Evolutionary conservation across 495 filamentous ascomycete species (phyloP).

Genomic region (Polyplosphaeria fusca): DNA sequence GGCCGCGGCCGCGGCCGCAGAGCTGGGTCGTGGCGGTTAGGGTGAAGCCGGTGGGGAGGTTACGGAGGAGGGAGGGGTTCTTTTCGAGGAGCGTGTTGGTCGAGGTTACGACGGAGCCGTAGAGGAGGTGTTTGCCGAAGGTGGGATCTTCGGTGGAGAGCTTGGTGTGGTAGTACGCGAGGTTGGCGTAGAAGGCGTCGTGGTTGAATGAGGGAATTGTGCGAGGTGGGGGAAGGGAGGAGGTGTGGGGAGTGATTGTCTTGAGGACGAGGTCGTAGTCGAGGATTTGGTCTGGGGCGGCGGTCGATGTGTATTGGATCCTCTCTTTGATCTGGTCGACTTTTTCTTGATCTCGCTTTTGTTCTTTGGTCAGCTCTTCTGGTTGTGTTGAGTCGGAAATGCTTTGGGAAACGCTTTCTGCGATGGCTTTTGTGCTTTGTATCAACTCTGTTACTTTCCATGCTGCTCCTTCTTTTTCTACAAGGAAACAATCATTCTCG

Average conservation of each 20-base stretch:
- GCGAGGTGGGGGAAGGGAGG: constrained; percentile 64
- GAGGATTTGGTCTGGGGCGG: constrained; percentile 55
- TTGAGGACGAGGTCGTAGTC: constrained; percentile 77
- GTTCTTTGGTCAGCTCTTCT: not conserved
- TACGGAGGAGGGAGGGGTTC: constrained; percentile 75
- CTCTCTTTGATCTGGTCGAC: constrained; percentile 5
- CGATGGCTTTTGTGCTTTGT: constrained; percentile 45
- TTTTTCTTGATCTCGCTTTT: constrained; percentile 20
- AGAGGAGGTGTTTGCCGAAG: constrained; percentile 78
- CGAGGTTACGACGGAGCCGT: constrained; percentile 90
- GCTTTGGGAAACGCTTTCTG: constrained; percentile 3
- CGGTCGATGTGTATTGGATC: constrained; percentile 10
- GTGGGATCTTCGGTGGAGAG: constrained; percentile 52
- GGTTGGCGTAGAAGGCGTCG: constrained; percentile 68
- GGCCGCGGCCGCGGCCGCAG: constrained; percentile 85
- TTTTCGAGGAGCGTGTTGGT: constrained; percentile 95
- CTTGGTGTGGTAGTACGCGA: constrained; percentile 63
- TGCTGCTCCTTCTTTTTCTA: constrained; percentile 57
- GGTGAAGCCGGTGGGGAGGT: constrained; percentile 78
- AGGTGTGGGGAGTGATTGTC: constrained; percentile 65
- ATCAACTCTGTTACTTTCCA: constrained; percentile 61
- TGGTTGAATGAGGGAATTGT: constrained; percentile 90
- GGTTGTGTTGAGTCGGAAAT: constrained; percentile 1
- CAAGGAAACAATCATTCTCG: constrained; percentile 79
- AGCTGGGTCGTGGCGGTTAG: constrained; percentile 89